Evolutionary conservation across 2,329 filamentous ascomycete genomes (phyloP), one percentile per base, ranked within the genome.

Genomic region (Stemphylium beticola): DNA sequence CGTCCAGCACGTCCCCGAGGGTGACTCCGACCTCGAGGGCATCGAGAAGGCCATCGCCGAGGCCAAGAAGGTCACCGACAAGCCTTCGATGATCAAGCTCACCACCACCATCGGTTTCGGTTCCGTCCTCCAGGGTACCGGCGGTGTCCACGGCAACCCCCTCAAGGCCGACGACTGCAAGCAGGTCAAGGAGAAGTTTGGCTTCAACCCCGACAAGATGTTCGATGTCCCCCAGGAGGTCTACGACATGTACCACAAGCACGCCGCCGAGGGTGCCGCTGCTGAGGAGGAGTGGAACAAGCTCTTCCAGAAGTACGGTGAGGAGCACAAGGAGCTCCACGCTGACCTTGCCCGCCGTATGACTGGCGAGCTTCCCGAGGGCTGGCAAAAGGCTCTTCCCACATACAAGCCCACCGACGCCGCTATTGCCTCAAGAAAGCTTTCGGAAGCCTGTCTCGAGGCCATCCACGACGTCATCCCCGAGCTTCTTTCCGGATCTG

Each of bases 61-160:
- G 82, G 90, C 87, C 77, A 87, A 93, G 83, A 82, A 87, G 65
- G 90, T 96, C 79, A 98, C 87, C 79, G 87, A 98, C 85, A 99
- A 98, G 89, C 95, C 95, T 62, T 90, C 93, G 58, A 82, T 99
- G 73, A 97, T 99, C 84, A 93, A 96, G 84, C 87, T 99, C 71
- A 92, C 88, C 77, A 99, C 95, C 76, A 98, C 91, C 78, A 99
- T 99, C 76, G 95, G 95, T 73, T 99, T 89, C 81, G 95, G 95
- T 71, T 98, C 95, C 69, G 86, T 90, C 79, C 87, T 95, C 72
- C 86, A 96, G 83, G 95, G 95, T 73, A 98, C 95, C 67, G 89
- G 91, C 77, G 91, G 91, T 78, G 95, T 99, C 61, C 95, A 99
- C 86, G 95, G 95, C 69, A 92, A 93, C 77, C 90, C 95, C 59